These are phyloP conservation scores for Peronospora belbahrii DNA, from an alignment of 352 stramenopile species.

Conservation along the genomic window DNA sequence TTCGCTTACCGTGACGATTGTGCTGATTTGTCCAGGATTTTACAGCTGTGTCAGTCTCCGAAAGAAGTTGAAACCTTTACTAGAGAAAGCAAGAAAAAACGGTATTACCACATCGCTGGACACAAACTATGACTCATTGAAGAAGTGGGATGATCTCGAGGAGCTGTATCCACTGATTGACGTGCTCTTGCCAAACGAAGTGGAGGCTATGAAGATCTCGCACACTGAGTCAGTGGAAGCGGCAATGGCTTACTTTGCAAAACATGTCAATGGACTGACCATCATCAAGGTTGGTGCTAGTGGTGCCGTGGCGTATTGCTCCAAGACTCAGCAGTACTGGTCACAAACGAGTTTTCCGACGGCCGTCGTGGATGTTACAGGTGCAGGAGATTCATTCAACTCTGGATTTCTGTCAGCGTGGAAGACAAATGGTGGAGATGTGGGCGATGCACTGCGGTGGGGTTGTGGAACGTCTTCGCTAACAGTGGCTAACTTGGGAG, in stretches of 20 bases:
- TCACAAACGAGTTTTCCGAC: constrained; percentile 45
- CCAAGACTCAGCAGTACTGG: constrained; percentile 34
- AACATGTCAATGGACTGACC: constrained; percentile 37
- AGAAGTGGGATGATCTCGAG: constrained; percentile 55
- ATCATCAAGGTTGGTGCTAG: constrained; percentile 67
- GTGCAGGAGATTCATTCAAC: constrained; percentile 83
- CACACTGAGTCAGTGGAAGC: constrained; percentile 36
- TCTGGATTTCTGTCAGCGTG: constrained; percentile 65
- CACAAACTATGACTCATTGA: constrained; percentile 76
- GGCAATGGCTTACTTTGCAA: constrained; percentile 44
- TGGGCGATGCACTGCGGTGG: constrained; percentile 48
- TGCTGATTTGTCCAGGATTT: constrained; percentile 37
- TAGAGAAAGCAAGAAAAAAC: constrained; percentile 45
- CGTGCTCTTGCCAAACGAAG: constrained; percentile 79
- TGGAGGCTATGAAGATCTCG: constrained; percentile 68
- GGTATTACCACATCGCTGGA: constrained; percentile 75
- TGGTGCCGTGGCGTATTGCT: constrained; percentile 45
- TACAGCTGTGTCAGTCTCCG: constrained; percentile 68
- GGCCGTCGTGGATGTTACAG: constrained; percentile 69
- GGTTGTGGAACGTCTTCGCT: constrained; percentile 61
- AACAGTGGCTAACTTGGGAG: constrained; percentile 46
- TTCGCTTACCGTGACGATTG: not conserved
- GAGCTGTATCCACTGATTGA: constrained; percentile 62
- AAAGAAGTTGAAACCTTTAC: constrained; percentile 44
- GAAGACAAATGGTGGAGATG: constrained; percentile 42